Base-by-base conservation (phyloP, 176 grass and related monocot species). In the Cenchrus fungigraminus region DNA sequence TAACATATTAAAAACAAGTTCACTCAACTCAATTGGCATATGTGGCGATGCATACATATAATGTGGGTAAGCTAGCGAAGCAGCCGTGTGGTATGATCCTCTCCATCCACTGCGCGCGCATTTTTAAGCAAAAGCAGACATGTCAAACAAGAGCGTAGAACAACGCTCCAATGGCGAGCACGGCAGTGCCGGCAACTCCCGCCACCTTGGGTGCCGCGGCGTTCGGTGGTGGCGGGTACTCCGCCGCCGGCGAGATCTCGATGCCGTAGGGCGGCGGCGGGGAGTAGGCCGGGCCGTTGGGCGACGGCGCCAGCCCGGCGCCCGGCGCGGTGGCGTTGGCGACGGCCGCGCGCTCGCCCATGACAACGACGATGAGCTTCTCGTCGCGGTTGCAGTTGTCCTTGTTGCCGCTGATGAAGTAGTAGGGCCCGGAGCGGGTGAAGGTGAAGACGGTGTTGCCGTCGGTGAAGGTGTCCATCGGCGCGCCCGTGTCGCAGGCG, bases 401-500 rank as follows among this genome's bases (percentile, higher is more conserved):
- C 72, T 86, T 93, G 83, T 89, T 93, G 81, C 97, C 97, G 52
- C 97, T 92, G 85, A 99, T 84, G 88, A 99, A 99, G 89, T 99
- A 89, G 88, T 76, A 98, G 9, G 89, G 20, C 1, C 97, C 93
- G 10, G 97, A 94, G n/a, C 44, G 79, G 70, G 78, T 80, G 84
- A 98, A 94, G 73, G 91, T 96, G 85, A 96, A 99, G 4, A 92
- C 84, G 0, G 97, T 96, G 86, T 79, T 96, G 57, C 97, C 97
- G 73, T 98, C 93, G 50, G 85, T 22, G 84, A 99, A 99, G 3
- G 54, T 65, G 78, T 99, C 97, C 0, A 92, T 76, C 40, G 80
- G 80, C 50, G 88, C 73, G 32, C 10, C 55, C 19, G 61, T 78
- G 62, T 92, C 84, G 70, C 93, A 98, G 64, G 34, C 83, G 19